Conservation (phyloP, 2,329 filamentous ascomycete genomes). For the Fusarium globosum region DNA sequence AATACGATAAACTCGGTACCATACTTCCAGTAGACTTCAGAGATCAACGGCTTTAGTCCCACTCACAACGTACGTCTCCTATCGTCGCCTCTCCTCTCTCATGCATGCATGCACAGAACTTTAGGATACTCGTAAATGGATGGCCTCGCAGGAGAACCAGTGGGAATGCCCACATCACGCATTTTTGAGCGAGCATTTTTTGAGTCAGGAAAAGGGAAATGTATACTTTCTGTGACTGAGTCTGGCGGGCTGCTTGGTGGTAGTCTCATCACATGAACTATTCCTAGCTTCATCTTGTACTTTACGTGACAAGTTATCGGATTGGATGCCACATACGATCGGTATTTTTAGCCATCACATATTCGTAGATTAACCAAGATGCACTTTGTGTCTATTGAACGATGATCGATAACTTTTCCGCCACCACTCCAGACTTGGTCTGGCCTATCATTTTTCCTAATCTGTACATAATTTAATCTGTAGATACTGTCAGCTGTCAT, state of each 20-base stretch:
- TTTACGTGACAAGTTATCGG: slow-evolving; percentile 21
- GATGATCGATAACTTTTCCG: background rate
- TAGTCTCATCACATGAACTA: slow-evolving; percentile 2
- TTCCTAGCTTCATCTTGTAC: slow-evolving; percentile 19
- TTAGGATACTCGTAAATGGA: background rate
- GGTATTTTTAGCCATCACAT: slow-evolving; percentile 12
- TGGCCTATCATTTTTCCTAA: slow-evolving; percentile 1
- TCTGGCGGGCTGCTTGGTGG: background rate
- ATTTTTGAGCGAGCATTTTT: background rate
- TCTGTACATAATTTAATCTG: background rate
- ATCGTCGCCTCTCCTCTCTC: slow-evolving; percentile 5
- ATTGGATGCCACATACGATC: slow-evolving; percentile 36
- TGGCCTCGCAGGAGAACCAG: background rate
- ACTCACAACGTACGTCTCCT: slow-evolving; percentile 5
- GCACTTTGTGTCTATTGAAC: background rate
- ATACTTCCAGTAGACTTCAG: slow-evolving; percentile 5
- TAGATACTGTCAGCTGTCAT: slow-evolving; percentile 8
- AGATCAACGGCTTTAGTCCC: slow-evolving; percentile 21
- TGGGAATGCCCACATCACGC: slow-evolving; percentile 12
- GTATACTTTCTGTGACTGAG: background rate
- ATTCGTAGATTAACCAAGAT: background rate
- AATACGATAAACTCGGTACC: slow-evolving; percentile 5
- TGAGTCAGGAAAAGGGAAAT: background rate
- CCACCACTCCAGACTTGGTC: slow-evolving; percentile 10
- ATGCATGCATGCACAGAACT: slow-evolving; percentile 18